These are phyloP conservation scores for Conoideocrella luteorostrata DNA, from an alignment of 2,329 filamentous ascomycete species.

Conservation along the genomic window DNA sequence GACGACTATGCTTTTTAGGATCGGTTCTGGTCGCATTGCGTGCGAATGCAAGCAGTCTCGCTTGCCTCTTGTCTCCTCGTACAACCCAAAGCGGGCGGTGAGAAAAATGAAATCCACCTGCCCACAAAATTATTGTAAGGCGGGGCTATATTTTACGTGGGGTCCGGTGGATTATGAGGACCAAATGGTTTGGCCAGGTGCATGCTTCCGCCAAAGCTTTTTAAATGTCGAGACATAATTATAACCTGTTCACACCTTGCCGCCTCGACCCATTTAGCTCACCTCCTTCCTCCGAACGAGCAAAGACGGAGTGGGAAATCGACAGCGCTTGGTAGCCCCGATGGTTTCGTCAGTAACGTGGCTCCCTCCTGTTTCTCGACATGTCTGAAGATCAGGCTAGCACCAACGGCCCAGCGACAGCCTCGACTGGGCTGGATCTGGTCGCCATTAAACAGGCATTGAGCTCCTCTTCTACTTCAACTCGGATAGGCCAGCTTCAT, in stretches of 20 bases:
- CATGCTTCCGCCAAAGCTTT: background rate
- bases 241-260: background rate
- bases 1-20: no score
- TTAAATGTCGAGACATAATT: background rate
- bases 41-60: no score
- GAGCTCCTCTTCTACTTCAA: conserved; percentile 55
- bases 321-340: conserved; percentile 19
- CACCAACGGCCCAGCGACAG: conserved; percentile 36
- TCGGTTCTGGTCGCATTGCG: no score
- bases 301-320: background rate
- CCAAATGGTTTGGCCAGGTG: no score
- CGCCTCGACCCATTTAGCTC: background rate
- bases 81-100: conserved; percentile 2
- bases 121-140: background rate
- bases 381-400: conserved; percentile 28
- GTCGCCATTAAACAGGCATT: conserved; percentile 43
- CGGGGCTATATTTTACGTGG: no score
- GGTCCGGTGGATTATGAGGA: no score
- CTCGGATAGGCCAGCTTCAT: conserved; percentile 49
- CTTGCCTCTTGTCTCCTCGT: no score
- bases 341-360: conserved; percentile 23
- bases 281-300: background rate
- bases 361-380: conserved; percentile 17
- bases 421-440: conserved; percentile 40
- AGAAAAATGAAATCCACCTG: background rate